A percentile compares a stretch with the other conserved stretches of the same genome.
phyloP scores from a whole-genome alignment of 176 grass and related monocot genomes.

The Eremochloa ophiuroides region DNA sequence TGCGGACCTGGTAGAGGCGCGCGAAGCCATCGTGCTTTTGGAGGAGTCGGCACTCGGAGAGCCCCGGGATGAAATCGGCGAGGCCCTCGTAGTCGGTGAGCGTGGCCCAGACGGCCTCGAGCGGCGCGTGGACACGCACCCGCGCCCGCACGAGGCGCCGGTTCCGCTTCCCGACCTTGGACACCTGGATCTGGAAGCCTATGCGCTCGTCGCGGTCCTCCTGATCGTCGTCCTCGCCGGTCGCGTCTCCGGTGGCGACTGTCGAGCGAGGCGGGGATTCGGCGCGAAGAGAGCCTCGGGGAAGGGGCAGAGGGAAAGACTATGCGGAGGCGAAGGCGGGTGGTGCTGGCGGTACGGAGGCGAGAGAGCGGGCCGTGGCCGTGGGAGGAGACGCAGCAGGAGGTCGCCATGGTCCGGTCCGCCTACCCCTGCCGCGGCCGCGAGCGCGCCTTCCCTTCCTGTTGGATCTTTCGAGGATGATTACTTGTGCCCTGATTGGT shows the following conservation, averaged over 20 bases:
- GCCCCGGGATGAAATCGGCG: slow-evolving; percentile 73
- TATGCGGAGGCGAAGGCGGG: background rate
- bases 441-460: too few species aligned
- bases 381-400: background rate
- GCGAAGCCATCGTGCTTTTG: slow-evolving; percentile 39
- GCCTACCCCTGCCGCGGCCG: too few species aligned
- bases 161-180: slow-evolving; percentile 53
- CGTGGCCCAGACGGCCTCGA: slow-evolving; percentile 72
- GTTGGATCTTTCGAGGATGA: too few species aligned
- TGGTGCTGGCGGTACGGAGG: background rate
- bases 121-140: slow-evolving; percentile 48
- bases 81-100: slow-evolving; percentile 88
- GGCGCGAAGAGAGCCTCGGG: background rate
- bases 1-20: slow-evolving; percentile 63
- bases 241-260: background rate
- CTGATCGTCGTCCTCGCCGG: background rate
- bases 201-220: background rate
- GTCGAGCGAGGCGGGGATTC: background rate
- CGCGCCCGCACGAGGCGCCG: slow-evolving; percentile 41
- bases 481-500: too few species aligned
- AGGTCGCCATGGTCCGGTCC: background rate
- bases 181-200: slow-evolving; percentile 61
- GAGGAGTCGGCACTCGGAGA: slow-evolving; percentile 74
- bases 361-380: background rate
- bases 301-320: background rate